Evolutionary conservation across 1,284 basidiomycete species (phyloP).

Genomic region (Caloboletus inedulis): DNA sequence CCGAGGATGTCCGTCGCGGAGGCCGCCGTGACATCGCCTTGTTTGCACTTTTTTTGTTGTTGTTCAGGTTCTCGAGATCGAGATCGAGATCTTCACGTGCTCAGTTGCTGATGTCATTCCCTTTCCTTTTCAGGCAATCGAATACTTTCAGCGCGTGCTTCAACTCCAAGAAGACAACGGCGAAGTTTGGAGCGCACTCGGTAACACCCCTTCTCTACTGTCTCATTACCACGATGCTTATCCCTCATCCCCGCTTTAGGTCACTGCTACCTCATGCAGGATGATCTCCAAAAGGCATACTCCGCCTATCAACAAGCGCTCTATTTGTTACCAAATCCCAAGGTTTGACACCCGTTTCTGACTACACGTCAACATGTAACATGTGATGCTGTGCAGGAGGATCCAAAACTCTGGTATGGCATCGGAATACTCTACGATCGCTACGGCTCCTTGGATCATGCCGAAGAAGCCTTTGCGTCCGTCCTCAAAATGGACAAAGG

Average conservation of each 20-base stretch:
- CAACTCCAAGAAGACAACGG: constrained; percentile 88
- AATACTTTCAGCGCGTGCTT: constrained; percentile 91
- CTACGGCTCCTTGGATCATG: constrained; percentile 97
- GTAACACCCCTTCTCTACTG: constrained; percentile 41
- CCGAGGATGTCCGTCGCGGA: constrained; percentile 41
- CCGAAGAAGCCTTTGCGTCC: constrained; percentile 96
- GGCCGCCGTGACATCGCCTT: constrained; percentile 34
- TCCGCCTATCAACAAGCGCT: constrained; percentile 98
- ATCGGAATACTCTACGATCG: constrained; percentile 99
- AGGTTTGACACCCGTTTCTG: constrained; percentile 44
- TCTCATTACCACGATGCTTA: constrained; percentile 20
- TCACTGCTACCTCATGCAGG: constrained; percentile 99
- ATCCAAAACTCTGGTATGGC: constrained; percentile 99
- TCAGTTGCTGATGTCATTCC: constrained; percentile 28
- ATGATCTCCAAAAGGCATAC: constrained; percentile 98
- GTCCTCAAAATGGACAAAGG: constrained; percentile 97
- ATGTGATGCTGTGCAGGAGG: constrained; percentile 53
- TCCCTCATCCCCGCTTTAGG: constrained; percentile 46
- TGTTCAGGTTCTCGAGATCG: constrained; percentile 18
- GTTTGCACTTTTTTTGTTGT: constrained; percentile 18
- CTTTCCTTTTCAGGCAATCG: constrained; percentile 71
- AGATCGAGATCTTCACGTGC: constrained; percentile 41
- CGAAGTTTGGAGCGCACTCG: constrained; percentile 92
- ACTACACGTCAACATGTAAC: constrained; percentile 15
- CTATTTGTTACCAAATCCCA: constrained; percentile 93